Conservation (phyloP, 352 stramenopile genomes). For the Aphanomyces stellatus region DNA sequence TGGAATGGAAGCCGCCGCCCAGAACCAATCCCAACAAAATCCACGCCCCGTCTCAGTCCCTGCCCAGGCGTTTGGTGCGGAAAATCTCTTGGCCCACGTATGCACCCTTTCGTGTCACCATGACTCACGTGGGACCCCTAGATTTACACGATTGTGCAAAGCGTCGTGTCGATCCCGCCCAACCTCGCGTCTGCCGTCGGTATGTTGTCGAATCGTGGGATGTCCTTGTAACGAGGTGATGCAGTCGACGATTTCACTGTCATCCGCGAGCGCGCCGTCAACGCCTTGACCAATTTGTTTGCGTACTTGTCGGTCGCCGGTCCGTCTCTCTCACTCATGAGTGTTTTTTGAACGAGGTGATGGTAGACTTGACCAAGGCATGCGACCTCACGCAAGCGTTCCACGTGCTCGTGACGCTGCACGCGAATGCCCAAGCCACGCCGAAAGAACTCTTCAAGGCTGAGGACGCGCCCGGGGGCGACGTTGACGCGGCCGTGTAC, state of each 20-base stretch:
- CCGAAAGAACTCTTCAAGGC: conserved; percentile 28
- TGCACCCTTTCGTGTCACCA: background rate
- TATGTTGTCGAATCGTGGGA: conserved; percentile 20
- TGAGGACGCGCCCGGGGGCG: conserved; percentile 27
- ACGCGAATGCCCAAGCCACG: conserved; percentile 43
- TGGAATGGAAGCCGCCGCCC: conserved; percentile 56
- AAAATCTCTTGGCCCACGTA: conserved; percentile 17
- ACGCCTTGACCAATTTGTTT: conserved; percentile 80
- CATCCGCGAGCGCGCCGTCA: conserved; percentile 74
- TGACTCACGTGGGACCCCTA: too few species aligned
- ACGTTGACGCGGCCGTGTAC: conserved; percentile 13
- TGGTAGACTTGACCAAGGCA: conserved; percentile 25
- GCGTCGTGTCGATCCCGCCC: conserved; percentile 58
- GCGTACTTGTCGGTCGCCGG: conserved; percentile 27
- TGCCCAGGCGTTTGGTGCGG: conserved; percentile 10
- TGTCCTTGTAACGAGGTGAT: conserved; percentile 12
- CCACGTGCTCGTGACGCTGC: conserved; percentile 66
- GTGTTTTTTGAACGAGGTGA: conserved; percentile 12
- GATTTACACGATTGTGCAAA: conserved; percentile 47
- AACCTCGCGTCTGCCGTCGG: conserved; percentile 40
- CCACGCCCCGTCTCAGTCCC: conserved; percentile 8
- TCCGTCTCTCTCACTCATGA: background rate
- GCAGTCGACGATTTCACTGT: conserved; percentile 59
- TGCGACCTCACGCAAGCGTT: conserved; percentile 61
- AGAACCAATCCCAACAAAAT: background rate